These are phyloP conservation scores for Grammothele lineata DNA, from an alignment of 768 basidiomycete genomes.

Conservation along the genomic window DNA sequence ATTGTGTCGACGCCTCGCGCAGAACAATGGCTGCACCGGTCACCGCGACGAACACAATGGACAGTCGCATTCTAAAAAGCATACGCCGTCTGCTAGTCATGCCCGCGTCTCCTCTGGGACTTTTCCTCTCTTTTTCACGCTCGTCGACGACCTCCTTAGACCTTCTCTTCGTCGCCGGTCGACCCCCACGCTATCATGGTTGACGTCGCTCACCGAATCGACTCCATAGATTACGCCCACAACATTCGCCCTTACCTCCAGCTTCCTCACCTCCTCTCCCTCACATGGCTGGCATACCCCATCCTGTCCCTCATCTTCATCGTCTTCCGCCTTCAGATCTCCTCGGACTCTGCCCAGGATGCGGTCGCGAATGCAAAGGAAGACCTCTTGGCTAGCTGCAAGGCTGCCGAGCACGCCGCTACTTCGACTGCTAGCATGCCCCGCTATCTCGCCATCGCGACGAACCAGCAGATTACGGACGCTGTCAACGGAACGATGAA, in stretches of 20 bases:
- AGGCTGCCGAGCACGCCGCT: constrained; percentile 80
- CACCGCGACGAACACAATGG: constrained; percentile 19
- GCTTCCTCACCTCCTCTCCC: constrained; percentile 77
- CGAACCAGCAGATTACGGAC: constrained; percentile 74
- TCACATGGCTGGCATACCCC: constrained; percentile 89
- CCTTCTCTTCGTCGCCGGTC: constrained; percentile 26
- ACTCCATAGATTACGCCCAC: constrained; percentile 13
- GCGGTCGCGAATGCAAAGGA: constrained; percentile 66
- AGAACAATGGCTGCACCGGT: constrained; percentile 14
- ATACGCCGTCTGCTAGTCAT: neutral
- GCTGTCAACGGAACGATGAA: constrained; percentile 77
- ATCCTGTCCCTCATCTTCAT: constrained; percentile 86
- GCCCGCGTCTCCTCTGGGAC: constrained; percentile 12
- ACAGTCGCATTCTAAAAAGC: constrained; percentile 12
- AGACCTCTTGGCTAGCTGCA: constrained; percentile 78
- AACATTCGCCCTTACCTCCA: constrained; percentile 78
- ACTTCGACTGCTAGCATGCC: constrained; percentile 83
- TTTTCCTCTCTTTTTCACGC: constrained; percentile 17
- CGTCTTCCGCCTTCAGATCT: constrained; percentile 76
- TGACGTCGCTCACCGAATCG: constrained; percentile 24
- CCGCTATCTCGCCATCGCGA: constrained; percentile 79
- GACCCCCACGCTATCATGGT: constrained; percentile 26
- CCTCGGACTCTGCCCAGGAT: constrained; percentile 63
- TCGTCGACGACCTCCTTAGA: constrained; percentile 20
- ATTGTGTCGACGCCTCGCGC: constrained; percentile 4